Base-by-base conservation (phyloP, 352 stramenopile genomes). In the Pythium rhizo-oryzae region DNA sequence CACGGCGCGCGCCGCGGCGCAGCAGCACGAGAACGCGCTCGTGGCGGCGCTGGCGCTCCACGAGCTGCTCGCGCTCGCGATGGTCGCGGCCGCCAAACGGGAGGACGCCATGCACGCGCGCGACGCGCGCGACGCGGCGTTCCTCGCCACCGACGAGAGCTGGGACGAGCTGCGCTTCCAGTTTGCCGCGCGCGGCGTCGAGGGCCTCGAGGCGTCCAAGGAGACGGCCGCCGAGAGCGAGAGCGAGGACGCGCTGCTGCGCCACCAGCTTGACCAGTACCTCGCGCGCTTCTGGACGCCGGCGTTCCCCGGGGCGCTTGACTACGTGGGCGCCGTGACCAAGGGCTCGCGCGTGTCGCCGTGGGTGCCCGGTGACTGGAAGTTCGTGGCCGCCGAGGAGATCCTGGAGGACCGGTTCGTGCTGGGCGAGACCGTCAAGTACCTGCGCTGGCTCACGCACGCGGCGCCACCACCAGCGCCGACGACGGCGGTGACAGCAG, bases 371-470 rank as follows among this genome's bases (percentile, higher is more conserved):
- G 47, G n/a, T 8, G 64, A 80, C 16, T 74, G 49, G n/a, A 78
- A 79, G 37, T 91, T 90, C 41, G 28, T 82, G 43, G 79, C 74
- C 1, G 79, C 81, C 1, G 64, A 60, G 9, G 77, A 82, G 23
- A 54, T 77, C 1, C 65, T 91, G 18, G 69, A 87, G 44, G 79
- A 81, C n/a, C 75, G 72, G 21, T 80, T 80, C 18, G 67, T 83
- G 8, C 71, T 91, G 6, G 82, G 80, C 25, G 83, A 91, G 70
- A 76, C 75, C 44, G 65, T 93, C 24, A 90, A 92, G 57, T 86
- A 87, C 33, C 62, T 89, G 37, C 81, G 83, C 21, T 93, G 82
- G 81, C 46, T 76, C 13, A 25, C 49, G 12, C 49, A 65, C 28
- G 55, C 23, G 0, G 50, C 60, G 15, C 49, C 47, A 28, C n/a